Percentiles rank a stretch among this genome's conserved stretches.
Evolutionary conservation across 1,139 yeast genomes (phyloP).

Genomic region (Arxiozyma slooffiae): DNA sequence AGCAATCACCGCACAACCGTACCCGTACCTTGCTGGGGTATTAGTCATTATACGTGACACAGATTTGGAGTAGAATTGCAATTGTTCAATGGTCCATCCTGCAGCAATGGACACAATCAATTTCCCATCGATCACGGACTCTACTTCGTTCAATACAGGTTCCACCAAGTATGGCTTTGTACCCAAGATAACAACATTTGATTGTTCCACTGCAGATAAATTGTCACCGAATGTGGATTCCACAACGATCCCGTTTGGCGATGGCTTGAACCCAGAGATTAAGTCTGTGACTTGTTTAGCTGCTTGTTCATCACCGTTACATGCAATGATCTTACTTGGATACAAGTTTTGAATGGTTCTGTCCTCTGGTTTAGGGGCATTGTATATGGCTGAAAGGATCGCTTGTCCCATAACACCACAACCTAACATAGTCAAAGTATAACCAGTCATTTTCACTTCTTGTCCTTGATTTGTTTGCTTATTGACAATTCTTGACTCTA

Average conservation of each 20-base stretch:
- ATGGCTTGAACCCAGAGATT: constrained; percentile 34
- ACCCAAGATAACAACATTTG: constrained; percentile 70
- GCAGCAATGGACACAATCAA: constrained; percentile 78
- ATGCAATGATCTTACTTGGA: constrained; percentile 66
- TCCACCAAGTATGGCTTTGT: constrained; percentile 78
- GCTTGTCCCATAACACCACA: constrained; percentile 98
- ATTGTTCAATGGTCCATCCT: constrained; percentile 76
- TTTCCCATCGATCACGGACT: constrained; percentile 41
- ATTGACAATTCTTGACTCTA: background rate
- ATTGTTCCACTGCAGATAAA: constrained; percentile 46
- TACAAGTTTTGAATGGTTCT: constrained; percentile 29
- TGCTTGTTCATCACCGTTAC: constrained; percentile 54
- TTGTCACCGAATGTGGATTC: constrained; percentile 49
- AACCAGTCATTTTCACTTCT: constrained; percentile 17
- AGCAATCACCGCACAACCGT: constrained; percentile 86
- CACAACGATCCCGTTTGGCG: constrained; percentile 37
- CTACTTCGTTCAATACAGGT: constrained; percentile 41
- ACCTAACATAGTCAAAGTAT: constrained; percentile 72
- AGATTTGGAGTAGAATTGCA: constrained; percentile 41
- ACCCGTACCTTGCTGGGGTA: constrained; percentile 87
- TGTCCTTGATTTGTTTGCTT: background rate
- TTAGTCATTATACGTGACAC: constrained; percentile 96
- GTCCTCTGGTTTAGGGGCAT: constrained; percentile 33
- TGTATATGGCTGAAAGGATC: constrained; percentile 67
- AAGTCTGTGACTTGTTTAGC: constrained; percentile 37